Evolutionary conservation across 1,139 yeast species (phyloP), one percentile per base, ranked within the genome.

Genomic region (Wickerhamomyces sp.): DNA sequence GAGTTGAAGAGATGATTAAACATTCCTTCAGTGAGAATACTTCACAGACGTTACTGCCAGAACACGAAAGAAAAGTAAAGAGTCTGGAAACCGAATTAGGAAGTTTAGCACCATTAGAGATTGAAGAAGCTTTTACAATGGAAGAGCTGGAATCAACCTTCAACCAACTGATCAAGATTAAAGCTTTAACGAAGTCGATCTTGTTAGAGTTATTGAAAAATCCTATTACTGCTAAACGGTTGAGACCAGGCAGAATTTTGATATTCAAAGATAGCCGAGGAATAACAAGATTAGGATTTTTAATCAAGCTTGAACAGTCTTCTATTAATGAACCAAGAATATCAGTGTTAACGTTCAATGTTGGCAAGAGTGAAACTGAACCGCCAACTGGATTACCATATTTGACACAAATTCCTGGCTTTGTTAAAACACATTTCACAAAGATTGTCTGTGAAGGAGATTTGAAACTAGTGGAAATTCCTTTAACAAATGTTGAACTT

Each of bases 1-100:
- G 84, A 54, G 97, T 94, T 14, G 98, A 92, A 58, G 98, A 94
- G 59, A 92, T 92, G 96, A 90, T 92, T 50, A 90, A 90, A 57
- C 86, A 94, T 50, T 88, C 97, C 0, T 92, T 92, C 60, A 80
- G 95, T 64, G 99, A 92, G 59, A 90, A 92, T 56, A 74, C 90
- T 0, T 74, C 92, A 1, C 97, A 92, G 56, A 79, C 88, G 0
- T 64, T 90, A 52, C 66, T 89, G 38, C 97, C 97, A 0, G 95
- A 89, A 50, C 94, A 87, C 55, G 86, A 88, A 58, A 72, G 74
- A 55, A 73, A 74, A 47, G 78, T 87, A 27, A 72, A 75, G 32
- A 61, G 64, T 35, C 66, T 82, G 31, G 74, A 76, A 33, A 69
- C 64, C 17, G 65, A 76, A 31, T 60, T 87, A 40, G 61, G 59